Percentiles rank a stretch among this genome's conserved stretches.
Evolutionary conservation across 306 rosid genomes (phyloP).

Genomic region (Citrullus colocynthis): DNA sequence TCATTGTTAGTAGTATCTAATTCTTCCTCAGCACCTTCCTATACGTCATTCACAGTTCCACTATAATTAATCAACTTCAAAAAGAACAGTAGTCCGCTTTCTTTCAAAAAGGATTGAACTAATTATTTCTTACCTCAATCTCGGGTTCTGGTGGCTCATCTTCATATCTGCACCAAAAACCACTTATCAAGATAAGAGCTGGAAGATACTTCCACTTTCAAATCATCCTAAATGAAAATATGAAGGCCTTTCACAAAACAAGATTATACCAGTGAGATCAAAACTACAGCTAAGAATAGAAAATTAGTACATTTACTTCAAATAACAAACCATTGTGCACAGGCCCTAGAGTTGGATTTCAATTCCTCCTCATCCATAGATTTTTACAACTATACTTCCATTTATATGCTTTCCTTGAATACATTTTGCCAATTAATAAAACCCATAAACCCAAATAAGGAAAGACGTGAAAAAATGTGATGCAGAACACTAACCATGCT

Average conservation of each 20-base stretch:
- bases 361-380: neutral
- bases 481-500: neutral
- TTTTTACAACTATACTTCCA: neutral
- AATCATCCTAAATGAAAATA: neutral
- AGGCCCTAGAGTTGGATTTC: neutral
- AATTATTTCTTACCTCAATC: constrained; percentile 40
- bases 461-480: neutral
- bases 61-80: neutral
- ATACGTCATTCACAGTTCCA: constrained; percentile 8
- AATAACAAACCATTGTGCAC: neutral
- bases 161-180: constrained; percentile 41
- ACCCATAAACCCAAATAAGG: neutral
- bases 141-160: constrained; percentile 90
- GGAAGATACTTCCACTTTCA: neutral
- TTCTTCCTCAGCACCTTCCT: constrained; percentile 94
- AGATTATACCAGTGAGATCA: neutral
- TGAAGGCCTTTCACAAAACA: neutral
- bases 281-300: neutral
- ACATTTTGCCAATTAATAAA: neutral
- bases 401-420: neutral
- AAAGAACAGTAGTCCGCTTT: neutral
- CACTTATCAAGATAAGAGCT: neutral
- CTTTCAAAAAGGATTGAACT: neutral
- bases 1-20: constrained; percentile 50
- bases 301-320: neutral